phyloP scores from a whole-genome alignment of 2,329 filamentous ascomycete genomes.

The Aphanocladium album region DNA sequence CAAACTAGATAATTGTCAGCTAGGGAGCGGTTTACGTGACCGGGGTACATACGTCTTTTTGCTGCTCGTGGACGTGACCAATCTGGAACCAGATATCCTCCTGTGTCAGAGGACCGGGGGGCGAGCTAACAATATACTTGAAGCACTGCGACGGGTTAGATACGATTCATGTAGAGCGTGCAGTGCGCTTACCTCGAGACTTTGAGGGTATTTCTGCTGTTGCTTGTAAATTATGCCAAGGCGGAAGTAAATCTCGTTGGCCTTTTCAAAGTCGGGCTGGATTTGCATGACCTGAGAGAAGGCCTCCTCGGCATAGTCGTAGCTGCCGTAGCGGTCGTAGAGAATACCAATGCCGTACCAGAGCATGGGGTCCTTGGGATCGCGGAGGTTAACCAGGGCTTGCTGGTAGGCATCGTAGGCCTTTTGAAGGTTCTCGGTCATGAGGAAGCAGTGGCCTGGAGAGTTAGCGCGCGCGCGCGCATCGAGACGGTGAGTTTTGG shows the following conservation, averaged over 20 bases:
- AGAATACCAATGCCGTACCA: slow-evolving; percentile 99
- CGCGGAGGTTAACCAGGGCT: slow-evolving; percentile 84
- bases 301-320: slow-evolving; percentile 95
- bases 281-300: slow-evolving; percentile 99
- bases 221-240: slow-evolving; percentile 99
- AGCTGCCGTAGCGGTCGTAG: slow-evolving; percentile 91
- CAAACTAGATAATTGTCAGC: slow-evolving; percentile 60
- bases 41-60: slow-evolving; percentile 77
- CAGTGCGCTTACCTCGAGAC: slow-evolving; percentile 67
- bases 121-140: slow-evolving; percentile 93
- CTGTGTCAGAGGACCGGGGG: slow-evolving; percentile 86
- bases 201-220: slow-evolving; percentile 87
- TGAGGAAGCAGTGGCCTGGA: slow-evolving; percentile 90
- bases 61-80: slow-evolving; percentile 96
- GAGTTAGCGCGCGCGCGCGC: background rate
- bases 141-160: slow-evolving; percentile 64
- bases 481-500: background rate
- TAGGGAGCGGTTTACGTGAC: slow-evolving; percentile 21
- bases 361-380: slow-evolving; percentile 95
- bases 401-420: slow-evolving; percentile 96
- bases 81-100: slow-evolving; percentile 99
- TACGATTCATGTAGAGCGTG: background rate
- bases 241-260: slow-evolving; percentile 97
- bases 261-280: slow-evolving; percentile 96
- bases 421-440: slow-evolving; percentile 98